These are phyloP conservation scores for Phoma sp. DNA, from an alignment of 2,329 filamentous ascomycete species.

Conservation along the genomic window DNA sequence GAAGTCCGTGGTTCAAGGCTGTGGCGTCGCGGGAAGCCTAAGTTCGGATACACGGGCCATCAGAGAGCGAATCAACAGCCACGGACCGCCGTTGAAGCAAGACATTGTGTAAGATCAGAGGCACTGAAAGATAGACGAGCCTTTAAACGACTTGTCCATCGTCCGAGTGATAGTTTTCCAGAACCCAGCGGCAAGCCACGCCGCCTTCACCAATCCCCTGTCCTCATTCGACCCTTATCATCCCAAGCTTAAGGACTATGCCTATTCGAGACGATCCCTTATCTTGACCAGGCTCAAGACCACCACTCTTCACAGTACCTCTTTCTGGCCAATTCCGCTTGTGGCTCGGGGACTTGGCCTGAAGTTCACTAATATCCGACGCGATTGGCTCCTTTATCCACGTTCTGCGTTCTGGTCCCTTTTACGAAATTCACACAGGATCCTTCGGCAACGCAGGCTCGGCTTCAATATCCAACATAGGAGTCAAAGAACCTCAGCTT, in stretches of 20 bases:
- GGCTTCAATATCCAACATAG: constrained; percentile 20
- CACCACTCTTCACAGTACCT: constrained; percentile 21
- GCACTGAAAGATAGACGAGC: constrained; percentile 23
- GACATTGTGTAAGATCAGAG: constrained; percentile 15
- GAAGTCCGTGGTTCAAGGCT: neutral
- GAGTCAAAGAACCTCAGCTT: constrained; percentile 24
- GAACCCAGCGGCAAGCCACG: constrained; percentile 13
- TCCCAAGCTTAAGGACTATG: neutral
- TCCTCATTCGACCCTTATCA: constrained; percentile 6
- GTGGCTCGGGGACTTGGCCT: constrained; percentile 18
- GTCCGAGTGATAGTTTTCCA: constrained; percentile 14
- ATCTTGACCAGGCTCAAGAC: constrained; percentile 28
- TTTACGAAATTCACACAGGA: constrained; percentile 12
- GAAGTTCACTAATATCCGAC: constrained; percentile 16
- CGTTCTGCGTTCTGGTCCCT: constrained; percentile 10
- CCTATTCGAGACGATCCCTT: constrained; percentile 24
- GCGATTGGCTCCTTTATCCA: constrained; percentile 9
- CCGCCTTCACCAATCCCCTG: constrained; percentile 19
- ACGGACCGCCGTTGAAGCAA: constrained; percentile 21
- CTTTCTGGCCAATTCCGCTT: constrained; percentile 16
- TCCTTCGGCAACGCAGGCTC: constrained; percentile 16
- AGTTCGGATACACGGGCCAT: constrained; percentile 34
- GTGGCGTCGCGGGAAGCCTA: constrained; percentile 5
- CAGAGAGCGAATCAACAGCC: constrained; percentile 24
- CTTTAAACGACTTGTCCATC: constrained; percentile 5